Evolutionary conservation across 805 yeast genomes (phyloP).

Genomic region (Zygotorulaspora florentina): DNA sequence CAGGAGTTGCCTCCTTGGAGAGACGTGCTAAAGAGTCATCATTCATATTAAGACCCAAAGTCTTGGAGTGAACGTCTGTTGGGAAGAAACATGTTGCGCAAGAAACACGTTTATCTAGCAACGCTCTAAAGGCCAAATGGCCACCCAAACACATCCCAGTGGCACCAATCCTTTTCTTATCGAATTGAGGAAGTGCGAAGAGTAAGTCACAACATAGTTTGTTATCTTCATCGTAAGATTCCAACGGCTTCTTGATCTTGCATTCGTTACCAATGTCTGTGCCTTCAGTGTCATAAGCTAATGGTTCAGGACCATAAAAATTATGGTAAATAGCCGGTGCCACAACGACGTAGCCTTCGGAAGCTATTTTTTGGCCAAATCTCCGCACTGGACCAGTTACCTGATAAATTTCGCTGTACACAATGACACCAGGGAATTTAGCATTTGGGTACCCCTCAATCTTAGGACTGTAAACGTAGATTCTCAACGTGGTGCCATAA

Average conservation of each 20-base stretch:
- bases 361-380: constrained; percentile 72
- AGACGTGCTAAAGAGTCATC: constrained; percentile 61
- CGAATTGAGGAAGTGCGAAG: constrained; percentile 53
- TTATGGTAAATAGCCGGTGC: constrained; percentile 79
- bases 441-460: constrained; percentile 72
- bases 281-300: constrained; percentile 66
- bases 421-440: constrained; percentile 75
- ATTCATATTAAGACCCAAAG: constrained; percentile 57
- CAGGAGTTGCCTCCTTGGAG: constrained; percentile 48
- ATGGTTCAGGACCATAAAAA: constrained; percentile 57
- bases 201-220: constrained; percentile 60
- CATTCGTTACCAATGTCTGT: constrained; percentile 69
- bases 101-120: constrained; percentile 53
- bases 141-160: constrained; percentile 90
- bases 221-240: constrained; percentile 74
- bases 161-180: constrained; percentile 64
- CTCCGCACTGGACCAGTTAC: constrained; percentile 78
- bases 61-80: constrained; percentile 69
- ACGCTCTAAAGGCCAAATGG: constrained; percentile 68
- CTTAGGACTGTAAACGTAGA: constrained; percentile 62
- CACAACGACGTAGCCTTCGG: constrained; percentile 74
- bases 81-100: constrained; percentile 77
- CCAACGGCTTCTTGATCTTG: constrained; percentile 62
- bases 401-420: constrained; percentile 77
- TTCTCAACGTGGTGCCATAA: constrained; percentile 60